Evolutionary conservation across 495 filamentous ascomycete genomes (phyloP), one percentile per base, ranked within the genome.

Genomic region (Neurospora intermedia): DNA sequence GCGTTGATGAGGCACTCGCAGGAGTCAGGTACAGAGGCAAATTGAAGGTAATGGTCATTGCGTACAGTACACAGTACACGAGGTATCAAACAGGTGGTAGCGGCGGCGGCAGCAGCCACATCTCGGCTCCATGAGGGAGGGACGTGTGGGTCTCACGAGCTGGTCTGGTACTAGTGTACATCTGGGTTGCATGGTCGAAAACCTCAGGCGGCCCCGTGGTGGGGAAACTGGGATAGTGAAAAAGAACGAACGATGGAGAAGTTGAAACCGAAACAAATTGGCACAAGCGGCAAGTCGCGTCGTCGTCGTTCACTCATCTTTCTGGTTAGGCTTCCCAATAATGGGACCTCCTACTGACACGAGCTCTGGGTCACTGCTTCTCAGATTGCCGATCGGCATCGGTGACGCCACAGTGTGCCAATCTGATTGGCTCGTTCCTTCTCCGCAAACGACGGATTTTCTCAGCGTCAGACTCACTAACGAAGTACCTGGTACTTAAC

Each of bases 311-410:
- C 54, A 66, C 35, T 38, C 35, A 38, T 38, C 35, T 66, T 62
- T 66, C 13, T 66, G 54, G 54, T 66, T 62, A 66, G 54, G 54
- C 35, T 38, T 4, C 35, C 54, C 54, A 66, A 66, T 35, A 35
- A 66, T 66, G 54, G 27, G 23, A 66, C 27, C 54, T 18, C 13
- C 27, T 4, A 62, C 54, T 62, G 54, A 16, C 54, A 62, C 54
- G 54, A 35, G 27, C 54, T 16, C 54, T 35, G 27, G 27, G 27
- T 62, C 27, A 27, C 27, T 62, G 54, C 54, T 62, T 62, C 23
- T 41, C 43, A n/a, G 43, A 76, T 72, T 73, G 69, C n/a, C 43
- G 76, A 77, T 77, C 76, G 72, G 15, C 76, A 43, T 18, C 72
- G 62, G 70, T 77, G 76, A 77, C 76, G 76, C 74, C 69, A 77